phyloP scores from a whole-genome alignment of 106 monocot species.

The Dendrobium chrysotoxum region DNA sequence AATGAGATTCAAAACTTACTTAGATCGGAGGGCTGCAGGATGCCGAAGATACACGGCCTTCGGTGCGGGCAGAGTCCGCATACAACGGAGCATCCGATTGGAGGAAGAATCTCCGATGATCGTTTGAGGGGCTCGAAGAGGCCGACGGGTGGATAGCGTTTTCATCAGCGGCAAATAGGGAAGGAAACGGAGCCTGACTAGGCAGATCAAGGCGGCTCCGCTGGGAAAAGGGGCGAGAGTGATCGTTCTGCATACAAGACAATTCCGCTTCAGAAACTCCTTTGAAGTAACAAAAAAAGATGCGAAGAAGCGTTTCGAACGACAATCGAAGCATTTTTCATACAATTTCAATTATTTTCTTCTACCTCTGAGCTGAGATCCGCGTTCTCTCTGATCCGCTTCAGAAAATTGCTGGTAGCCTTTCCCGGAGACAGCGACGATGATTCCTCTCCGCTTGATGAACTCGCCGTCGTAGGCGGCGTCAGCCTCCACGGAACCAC shows the following conservation, averaged over 20 bases:
- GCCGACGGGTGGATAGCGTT: not conserved
- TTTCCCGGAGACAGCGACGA: not conserved
- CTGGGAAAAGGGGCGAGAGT: not conserved
- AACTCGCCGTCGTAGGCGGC: slow-evolving; percentile 7
- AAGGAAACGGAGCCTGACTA: not conserved
- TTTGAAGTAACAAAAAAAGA: not conserved
- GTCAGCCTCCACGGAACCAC: slow-evolving; percentile 38
- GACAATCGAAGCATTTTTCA: too few species aligned
- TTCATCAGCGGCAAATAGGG: not conserved
- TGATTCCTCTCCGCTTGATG: slow-evolving; percentile 9
- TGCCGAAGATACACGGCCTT: not conserved
- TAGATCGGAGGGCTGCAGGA: slow-evolving; percentile 5
- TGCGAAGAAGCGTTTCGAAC: not conserved
- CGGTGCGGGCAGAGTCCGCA: not conserved
- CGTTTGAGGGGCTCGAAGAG: not conserved
- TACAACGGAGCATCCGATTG: not conserved
- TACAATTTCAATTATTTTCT: not conserved
- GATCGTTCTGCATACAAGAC: not conserved
- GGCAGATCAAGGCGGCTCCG: not conserved
- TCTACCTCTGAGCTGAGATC: not conserved
- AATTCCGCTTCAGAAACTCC: not conserved
- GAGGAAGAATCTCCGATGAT: not conserved
- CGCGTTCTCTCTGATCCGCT: not conserved
- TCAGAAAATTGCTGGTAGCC: not conserved
- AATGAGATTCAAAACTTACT: not conserved